A percentile compares a stretch with the other conserved stretches of the same genome.
phyloP scores from a whole-genome alignment of 495 filamentous ascomycete genomes.

The Diplogelasinospora grovesii region DNA sequence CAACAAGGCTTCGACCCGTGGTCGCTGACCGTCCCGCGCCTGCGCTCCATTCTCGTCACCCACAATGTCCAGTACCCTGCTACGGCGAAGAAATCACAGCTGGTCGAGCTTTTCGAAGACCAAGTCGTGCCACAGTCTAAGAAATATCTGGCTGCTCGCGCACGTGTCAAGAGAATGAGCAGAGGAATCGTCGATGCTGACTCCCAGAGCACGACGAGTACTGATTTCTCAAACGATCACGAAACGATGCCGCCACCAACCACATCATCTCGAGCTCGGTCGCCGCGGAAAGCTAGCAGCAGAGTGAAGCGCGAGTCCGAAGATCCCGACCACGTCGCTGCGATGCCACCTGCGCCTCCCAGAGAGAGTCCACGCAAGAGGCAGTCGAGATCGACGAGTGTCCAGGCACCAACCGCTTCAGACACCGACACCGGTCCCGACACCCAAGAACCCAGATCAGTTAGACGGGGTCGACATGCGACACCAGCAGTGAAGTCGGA shows the following conservation, averaged over 20 bases:
- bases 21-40: slow-evolving; percentile 72
- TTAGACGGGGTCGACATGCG: slow-evolving; percentile 21
- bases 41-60: slow-evolving; percentile 82
- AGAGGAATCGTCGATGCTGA: slow-evolving; percentile 77
- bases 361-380: slow-evolving; percentile 45
- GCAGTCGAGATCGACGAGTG: slow-evolving; percentile 41
- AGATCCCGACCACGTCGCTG: slow-evolving; percentile 34
- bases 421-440: slow-evolving; percentile 49
- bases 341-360: slow-evolving; percentile 26
- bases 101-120: slow-evolving; percentile 75
- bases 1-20: slow-evolving; percentile 75
- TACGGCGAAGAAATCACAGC: slow-evolving; percentile 75
- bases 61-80: slow-evolving; percentile 80
- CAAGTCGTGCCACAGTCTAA: slow-evolving; percentile 70
- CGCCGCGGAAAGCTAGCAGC: slow-evolving; percentile 41
- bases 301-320: slow-evolving; percentile 39
- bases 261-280: slow-evolving; percentile 33
- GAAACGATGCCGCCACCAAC: slow-evolving; percentile 38
- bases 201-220: slow-evolving; percentile 38
- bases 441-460: slow-evolving; percentile 19
- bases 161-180: slow-evolving; percentile 70
- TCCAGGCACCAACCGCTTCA: slow-evolving; percentile 35
- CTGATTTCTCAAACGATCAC: slow-evolving; percentile 39
- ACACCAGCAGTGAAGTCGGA: slow-evolving; percentile 43
- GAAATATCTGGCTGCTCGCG: slow-evolving; percentile 65